Conservation (phyloP, 1,284 basidiomycete genomes). For the Pulveroboletus ridleyi region DNA sequence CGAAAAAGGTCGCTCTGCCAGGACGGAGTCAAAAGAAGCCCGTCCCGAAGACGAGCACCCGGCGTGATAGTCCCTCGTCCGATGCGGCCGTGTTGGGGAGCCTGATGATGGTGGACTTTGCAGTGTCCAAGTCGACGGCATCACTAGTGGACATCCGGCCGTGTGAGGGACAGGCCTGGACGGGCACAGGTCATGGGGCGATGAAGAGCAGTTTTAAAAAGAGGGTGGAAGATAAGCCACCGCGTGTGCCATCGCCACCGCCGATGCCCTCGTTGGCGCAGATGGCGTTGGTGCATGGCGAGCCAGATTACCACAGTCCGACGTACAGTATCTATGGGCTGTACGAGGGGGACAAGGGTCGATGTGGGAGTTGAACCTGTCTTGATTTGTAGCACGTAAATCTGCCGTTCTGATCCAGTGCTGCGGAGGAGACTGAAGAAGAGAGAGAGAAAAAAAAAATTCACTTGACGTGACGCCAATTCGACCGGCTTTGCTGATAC, state of each 20-base stretch:
- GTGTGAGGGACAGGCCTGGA: constrained; percentile 26
- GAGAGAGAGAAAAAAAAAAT: constrained; percentile 29
- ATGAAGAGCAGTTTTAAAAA: constrained; percentile 34
- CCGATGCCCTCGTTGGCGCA: constrained; percentile 76
- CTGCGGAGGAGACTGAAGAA: constrained; percentile 30
- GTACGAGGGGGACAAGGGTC: constrained; percentile 71
- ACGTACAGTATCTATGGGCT: constrained; percentile 83
- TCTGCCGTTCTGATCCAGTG: constrained; percentile 1
- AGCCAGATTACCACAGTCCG: constrained; percentile 74
- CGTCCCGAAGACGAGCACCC: constrained; percentile 29
- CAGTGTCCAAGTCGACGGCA: constrained; percentile 42
- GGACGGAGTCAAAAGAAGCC: constrained; percentile 42
- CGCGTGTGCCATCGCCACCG: constrained; percentile 78
- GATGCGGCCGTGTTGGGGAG: constrained; percentile 58
- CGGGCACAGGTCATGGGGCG: not conserved
- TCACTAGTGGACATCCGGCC: constrained; percentile 42
- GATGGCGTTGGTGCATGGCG: constrained; percentile 72
- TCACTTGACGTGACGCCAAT: not conserved
- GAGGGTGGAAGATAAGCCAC: constrained; percentile 64
- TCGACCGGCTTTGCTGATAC: constrained; percentile 28
- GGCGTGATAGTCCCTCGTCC: constrained; percentile 41
- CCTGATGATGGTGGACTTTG: constrained; percentile 64
- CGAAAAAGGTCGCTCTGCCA: constrained; percentile 34
- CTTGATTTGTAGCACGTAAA: constrained; percentile 36
- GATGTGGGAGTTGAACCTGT: constrained; percentile 33